Evolutionary conservation across 768 basidiomycete species (phyloP).

Genomic region (Mycena indigotica): DNA sequence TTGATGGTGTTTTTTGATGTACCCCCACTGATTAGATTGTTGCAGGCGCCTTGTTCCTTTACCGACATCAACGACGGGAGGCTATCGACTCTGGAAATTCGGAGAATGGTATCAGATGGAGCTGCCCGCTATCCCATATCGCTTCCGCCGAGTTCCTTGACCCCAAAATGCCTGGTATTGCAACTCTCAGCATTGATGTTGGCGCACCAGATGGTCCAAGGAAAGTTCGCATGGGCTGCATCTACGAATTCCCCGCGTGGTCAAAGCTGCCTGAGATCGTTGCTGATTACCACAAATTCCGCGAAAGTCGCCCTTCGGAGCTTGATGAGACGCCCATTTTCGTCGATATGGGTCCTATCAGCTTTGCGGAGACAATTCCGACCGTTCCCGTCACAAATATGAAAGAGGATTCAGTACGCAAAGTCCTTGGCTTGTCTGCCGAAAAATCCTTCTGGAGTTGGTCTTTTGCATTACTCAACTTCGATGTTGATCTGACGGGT

Average conservation of each 20-base stretch:
- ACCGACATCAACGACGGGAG: conserved; percentile 45
- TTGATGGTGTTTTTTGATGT: not conserved
- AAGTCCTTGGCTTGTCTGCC: conserved; percentile 33
- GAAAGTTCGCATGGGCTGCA: conserved; percentile 3
- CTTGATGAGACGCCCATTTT: conserved; percentile 30
- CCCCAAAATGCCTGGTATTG: conserved; percentile 28
- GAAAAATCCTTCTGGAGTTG: conserved; percentile 41
- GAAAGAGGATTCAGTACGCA: conserved; percentile 35
- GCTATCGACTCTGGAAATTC: conserved; percentile 28
- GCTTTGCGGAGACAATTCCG: conserved; percentile 28
- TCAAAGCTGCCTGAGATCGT: conserved; percentile 23
- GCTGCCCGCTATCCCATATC: conserved; percentile 47
- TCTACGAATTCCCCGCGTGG: conserved; percentile 31
- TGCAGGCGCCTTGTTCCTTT: conserved; percentile 47
- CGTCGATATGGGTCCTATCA: conserved; percentile 46
- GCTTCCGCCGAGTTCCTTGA: conserved; percentile 26
- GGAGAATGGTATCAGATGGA: conserved; percentile 43
- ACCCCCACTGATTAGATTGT: not conserved
- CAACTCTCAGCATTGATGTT: conserved; percentile 23
- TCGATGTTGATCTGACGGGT: not conserved
- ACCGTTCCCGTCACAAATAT: conserved; percentile 18
- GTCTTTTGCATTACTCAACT: conserved; percentile 14
- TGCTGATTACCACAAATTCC: conserved; percentile 6
- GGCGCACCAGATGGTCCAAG: not conserved
- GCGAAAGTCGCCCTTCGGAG: conserved; percentile 3